A percentile compares a stretch with the other conserved stretches of the same genome.
These are phyloP conservation scores for Sphaerobolus stellatus DNA, from an alignment of 1,284 basidiomycete genomes.

Conservation along the genomic window DNA sequence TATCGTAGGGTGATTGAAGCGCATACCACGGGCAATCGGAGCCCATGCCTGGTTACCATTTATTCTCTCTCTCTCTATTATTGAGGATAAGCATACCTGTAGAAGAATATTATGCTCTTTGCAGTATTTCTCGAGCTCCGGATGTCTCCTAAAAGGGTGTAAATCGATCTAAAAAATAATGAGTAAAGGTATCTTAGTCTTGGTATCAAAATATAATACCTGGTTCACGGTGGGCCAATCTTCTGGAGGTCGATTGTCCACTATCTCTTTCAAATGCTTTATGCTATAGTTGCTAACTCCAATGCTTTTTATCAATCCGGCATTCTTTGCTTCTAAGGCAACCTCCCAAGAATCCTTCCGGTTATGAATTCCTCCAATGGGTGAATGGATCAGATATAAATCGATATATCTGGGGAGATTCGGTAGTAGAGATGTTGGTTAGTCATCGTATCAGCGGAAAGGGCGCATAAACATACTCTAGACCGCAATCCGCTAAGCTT, in stretches of 20 bases:
- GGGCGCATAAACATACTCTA: constrained; percentile 40
- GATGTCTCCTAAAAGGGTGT: constrained; percentile 73
- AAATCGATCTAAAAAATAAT: constrained; percentile 48
- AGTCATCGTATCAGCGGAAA: neutral
- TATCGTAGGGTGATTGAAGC: constrained; percentile 50
- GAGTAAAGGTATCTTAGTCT: neutral
- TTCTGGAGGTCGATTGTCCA: constrained; percentile 42
- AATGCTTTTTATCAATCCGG: constrained; percentile 60
- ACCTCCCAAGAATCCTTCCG: constrained; percentile 59
- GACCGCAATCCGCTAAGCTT: constrained; percentile 52
- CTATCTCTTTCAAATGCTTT: constrained; percentile 62
- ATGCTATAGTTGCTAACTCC: constrained; percentile 74
- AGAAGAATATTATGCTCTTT: constrained; percentile 57
- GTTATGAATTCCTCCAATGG: constrained; percentile 50
- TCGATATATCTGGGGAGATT: constrained; percentile 49
- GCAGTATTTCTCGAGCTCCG: constrained; percentile 64
- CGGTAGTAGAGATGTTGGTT: neutral
- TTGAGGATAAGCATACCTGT: constrained; percentile 60
- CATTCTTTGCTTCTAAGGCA: constrained; percentile 55
- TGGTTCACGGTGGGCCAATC: constrained; percentile 62
- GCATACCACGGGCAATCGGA: constrained; percentile 50
- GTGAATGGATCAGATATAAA: constrained; percentile 70
- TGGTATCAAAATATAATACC: constrained; percentile 38
- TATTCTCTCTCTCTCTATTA: constrained; percentile 10
- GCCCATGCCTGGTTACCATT: constrained; percentile 47